A percentile compares a stretch with the other conserved stretches of the same genome.
phyloP scores from a whole-genome alignment of 345 rosid species.

The Geranium rotundifolium region DNA sequence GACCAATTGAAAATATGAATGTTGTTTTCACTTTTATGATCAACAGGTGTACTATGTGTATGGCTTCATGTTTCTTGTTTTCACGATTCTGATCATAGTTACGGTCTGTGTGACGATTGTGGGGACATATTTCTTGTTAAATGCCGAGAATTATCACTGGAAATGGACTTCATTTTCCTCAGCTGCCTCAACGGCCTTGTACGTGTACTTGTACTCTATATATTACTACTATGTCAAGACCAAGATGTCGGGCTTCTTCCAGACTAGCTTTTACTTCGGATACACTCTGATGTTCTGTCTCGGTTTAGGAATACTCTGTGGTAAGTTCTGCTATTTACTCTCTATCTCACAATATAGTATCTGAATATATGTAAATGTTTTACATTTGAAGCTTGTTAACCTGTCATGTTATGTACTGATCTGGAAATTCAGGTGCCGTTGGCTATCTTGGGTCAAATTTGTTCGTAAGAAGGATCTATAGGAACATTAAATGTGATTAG shows the following conservation, averaged over 20 bases:
- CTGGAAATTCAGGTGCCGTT: slow-evolving; percentile 55
- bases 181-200: slow-evolving; percentile 88
- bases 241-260: slow-evolving; percentile 94
- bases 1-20: no score
- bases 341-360: no score
- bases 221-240: slow-evolving; percentile 85
- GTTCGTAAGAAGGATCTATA: slow-evolving; percentile 33
- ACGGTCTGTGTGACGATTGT: slow-evolving; percentile 21
- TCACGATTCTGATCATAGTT: slow-evolving; percentile 72
- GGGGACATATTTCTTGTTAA: slow-evolving; percentile 12
- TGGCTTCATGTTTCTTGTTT: slow-evolving; percentile 83
- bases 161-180: slow-evolving; percentile 93
- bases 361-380: neutral
- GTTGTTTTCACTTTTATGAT: neutral
- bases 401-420: no score
- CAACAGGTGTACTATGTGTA: slow-evolving; percentile 84
- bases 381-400: no score
- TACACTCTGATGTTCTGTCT: slow-evolving; percentile 95
- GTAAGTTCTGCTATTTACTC: slow-evolving; percentile 26
- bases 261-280: slow-evolving; percentile 92
- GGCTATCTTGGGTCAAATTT: slow-evolving; percentile 70
- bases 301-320: slow-evolving; percentile 86
- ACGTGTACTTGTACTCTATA: slow-evolving; percentile 77
- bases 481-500: slow-evolving; percentile 92
- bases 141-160: slow-evolving; percentile 96